Conservation (phyloP, 768 basidiomycete species). For the Pholiota molesta region DNA sequence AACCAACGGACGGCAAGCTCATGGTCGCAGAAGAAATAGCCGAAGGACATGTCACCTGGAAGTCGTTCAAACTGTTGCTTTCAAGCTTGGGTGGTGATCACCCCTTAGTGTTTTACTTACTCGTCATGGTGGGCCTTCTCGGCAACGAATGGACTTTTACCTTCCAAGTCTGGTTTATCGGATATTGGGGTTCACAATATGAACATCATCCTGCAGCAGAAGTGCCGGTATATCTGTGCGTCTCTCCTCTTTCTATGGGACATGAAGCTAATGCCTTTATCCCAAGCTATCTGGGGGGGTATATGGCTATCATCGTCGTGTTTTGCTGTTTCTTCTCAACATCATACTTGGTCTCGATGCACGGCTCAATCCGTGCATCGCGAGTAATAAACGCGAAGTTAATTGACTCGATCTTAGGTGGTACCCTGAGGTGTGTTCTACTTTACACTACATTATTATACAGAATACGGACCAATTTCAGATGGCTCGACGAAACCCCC, state of each 20-base stretch:
- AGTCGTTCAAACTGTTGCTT: slow-evolving; percentile 38
- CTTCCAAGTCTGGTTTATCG: slow-evolving; percentile 45
- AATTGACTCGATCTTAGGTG: slow-evolving; percentile 12
- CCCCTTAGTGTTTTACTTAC: slow-evolving; percentile 33
- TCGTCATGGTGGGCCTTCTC: slow-evolving; percentile 28
- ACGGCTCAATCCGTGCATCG: slow-evolving; percentile 39
- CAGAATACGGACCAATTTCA: slow-evolving; percentile 20
- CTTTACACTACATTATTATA: too few relatives aligned
- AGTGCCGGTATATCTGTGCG: slow-evolving; percentile 28
- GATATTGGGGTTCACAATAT: slow-evolving; percentile 48
- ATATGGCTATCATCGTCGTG: slow-evolving; percentile 1
- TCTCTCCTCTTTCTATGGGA: not conserved
- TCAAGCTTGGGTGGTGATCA: slow-evolving; percentile 36
- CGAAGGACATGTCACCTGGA: slow-evolving; percentile 29
- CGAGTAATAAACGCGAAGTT: slow-evolving; percentile 8
- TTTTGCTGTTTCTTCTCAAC: not conserved
- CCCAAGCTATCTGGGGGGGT: slow-evolving; percentile 4
- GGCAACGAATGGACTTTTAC: slow-evolving; percentile 27
- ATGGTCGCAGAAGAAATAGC: slow-evolving; percentile 64
- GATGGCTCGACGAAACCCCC: slow-evolving; percentile 30
- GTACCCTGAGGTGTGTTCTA: slow-evolving; percentile 12
- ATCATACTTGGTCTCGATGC: not conserved
- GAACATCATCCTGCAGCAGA: slow-evolving; percentile 32
- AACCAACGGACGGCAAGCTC: slow-evolving; percentile 51
- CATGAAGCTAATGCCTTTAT: too few relatives aligned